A percentile compares a stretch with the other conserved stretches of the same genome.
Conservation (phyloP, 306 rosid genomes). For the Rosa persica region DNA sequence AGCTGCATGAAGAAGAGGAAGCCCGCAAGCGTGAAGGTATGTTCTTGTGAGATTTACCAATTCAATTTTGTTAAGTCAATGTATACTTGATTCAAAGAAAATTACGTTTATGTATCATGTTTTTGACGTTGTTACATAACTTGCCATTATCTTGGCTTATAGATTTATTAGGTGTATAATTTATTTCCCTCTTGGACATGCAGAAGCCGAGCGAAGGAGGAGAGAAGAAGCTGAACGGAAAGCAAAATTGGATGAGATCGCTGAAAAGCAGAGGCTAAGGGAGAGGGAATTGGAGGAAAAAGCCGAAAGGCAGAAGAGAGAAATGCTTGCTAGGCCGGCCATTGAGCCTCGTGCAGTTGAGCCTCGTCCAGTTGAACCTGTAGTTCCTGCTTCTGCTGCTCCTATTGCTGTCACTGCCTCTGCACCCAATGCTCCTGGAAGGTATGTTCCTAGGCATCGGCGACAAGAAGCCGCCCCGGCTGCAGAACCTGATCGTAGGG, state of each 20-base stretch:
- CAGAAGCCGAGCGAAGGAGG: conserved; percentile 81
- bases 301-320: conserved; percentile 55
- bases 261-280: conserved; percentile 82
- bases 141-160: not conserved
- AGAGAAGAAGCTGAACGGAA: conserved; percentile 71
- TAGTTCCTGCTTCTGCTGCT: conserved; percentile 37
- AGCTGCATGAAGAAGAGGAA: conserved; percentile 78
- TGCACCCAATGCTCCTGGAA: conserved; percentile 38
- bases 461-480: conserved; percentile 36
- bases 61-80: not conserved
- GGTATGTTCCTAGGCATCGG: conserved; percentile 64
- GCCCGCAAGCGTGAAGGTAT: conserved; percentile 78
- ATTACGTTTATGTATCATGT: not conserved
- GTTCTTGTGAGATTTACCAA: not conserved
- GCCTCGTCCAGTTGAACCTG: conserved; percentile 48
- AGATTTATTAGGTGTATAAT: not conserved
- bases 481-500: conserved; percentile 66
- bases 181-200: conserved; percentile 13
- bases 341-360: conserved; percentile 52
- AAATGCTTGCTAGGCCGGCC: conserved; percentile 41
- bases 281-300: conserved; percentile 80
- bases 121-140: not conserved
- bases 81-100: not conserved
- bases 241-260: conserved; percentile 70
- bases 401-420: conserved; percentile 32